Evolutionary conservation across 2,329 filamentous ascomycete genomes (phyloP).

Genomic region (Verticillium nubilum): DNA sequence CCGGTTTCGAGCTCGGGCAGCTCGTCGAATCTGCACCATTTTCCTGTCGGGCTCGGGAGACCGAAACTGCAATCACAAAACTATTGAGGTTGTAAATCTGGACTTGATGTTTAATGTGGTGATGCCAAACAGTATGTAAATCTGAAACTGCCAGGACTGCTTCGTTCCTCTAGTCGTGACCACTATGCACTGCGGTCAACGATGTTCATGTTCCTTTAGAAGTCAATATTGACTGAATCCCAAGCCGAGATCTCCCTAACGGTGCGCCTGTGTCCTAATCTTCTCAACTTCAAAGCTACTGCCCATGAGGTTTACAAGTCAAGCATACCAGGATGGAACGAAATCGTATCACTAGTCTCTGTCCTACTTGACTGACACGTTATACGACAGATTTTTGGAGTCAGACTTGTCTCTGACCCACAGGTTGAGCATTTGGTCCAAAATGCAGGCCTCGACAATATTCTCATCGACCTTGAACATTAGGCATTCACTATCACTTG

Average conservation of each 20-base stretch:
- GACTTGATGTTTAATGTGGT: too few relatives aligned
- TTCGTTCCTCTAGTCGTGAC: too few relatives aligned
- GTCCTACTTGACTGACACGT: background rate
- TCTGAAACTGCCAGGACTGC: too few relatives aligned
- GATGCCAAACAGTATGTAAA: too few relatives aligned
- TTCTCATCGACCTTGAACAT: slow-evolving; percentile 33
- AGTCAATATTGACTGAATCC: too few relatives aligned
- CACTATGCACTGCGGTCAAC: too few relatives aligned
- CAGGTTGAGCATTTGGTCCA: slow-evolving; percentile 25
- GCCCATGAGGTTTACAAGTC: slow-evolving; percentile 2
- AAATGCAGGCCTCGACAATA: slow-evolving; percentile 23
- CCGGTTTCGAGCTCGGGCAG: background rate
- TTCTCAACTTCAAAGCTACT: too few relatives aligned
- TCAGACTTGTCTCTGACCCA: slow-evolving; percentile 18
- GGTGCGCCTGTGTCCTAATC: too few relatives aligned
- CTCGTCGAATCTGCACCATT: background rate
- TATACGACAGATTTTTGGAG: slow-evolving; percentile 15
- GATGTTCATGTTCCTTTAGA: too few relatives aligned
- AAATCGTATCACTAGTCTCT: background rate
- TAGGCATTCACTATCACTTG: slow-evolving; percentile 20
- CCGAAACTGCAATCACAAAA: too few relatives aligned
- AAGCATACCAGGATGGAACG: background rate
- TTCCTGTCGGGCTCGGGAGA: background rate
- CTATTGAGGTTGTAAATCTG: too few relatives aligned
- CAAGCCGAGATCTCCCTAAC: too few relatives aligned